A percentile compares a stretch with the other conserved stretches of the same genome.
phyloP scores from a whole-genome alignment of 108 stramenopile genomes.

The Discostella pseudostelligera region DNA sequence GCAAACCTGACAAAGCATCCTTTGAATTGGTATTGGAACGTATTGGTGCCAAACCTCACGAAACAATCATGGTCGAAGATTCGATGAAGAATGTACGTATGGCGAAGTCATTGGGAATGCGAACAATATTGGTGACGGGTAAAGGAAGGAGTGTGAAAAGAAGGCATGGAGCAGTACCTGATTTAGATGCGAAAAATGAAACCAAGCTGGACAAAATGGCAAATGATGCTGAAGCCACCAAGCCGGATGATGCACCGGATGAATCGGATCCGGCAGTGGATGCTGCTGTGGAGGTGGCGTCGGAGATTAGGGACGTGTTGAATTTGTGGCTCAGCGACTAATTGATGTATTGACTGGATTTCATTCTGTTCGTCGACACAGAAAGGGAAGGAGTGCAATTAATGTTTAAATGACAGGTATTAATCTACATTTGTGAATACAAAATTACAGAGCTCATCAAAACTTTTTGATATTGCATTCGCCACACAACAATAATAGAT shows the following conservation, averaged over 20 bases:
- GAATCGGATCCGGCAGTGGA: constrained; percentile 70
- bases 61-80: constrained; percentile 85
- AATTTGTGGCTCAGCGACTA: constrained; percentile 55
- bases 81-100: constrained; percentile 83
- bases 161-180: neutral
- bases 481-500: too few species aligned
- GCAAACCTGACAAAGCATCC: constrained; percentile 79
- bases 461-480: too few species aligned
- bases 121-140: constrained; percentile 66
- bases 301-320: constrained; percentile 50
- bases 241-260: constrained; percentile 55
- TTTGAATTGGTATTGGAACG: constrained; percentile 61
- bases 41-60: constrained; percentile 50
- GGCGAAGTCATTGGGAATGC: constrained; percentile 75
- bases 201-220: constrained; percentile 2
- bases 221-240: constrained; percentile 48
- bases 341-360: too few species aligned
- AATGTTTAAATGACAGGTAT: too few species aligned
- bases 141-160: constrained; percentile 23
- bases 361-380: too few species aligned
- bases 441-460: too few species aligned
- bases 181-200: constrained; percentile 7
- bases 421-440: too few species aligned
- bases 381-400: too few species aligned
- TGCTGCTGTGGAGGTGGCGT: constrained; percentile 53